phyloP scores from a whole-genome alignment of 1,139 yeast species.

The Protomyces inouyei region DNA sequence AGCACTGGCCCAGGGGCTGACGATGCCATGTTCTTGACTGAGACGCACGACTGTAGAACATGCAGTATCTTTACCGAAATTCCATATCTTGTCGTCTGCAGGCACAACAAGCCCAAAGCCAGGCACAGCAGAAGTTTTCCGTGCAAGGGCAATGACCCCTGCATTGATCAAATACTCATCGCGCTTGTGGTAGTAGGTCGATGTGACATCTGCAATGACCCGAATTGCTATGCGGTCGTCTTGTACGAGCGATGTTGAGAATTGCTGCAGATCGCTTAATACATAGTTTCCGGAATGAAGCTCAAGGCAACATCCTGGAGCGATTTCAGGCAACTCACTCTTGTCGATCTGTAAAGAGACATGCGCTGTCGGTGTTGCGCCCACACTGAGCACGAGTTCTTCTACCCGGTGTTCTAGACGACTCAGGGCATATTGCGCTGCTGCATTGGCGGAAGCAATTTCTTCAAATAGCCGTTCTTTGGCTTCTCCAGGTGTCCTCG shows the following conservation, averaged over 20 bases:
- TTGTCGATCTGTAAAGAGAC: constrained; percentile 44
- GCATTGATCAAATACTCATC: constrained; percentile 62
- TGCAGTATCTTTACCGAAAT: constrained; percentile 35
- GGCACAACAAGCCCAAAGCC: constrained; percentile 46
- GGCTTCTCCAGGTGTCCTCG: constrained; percentile 49
- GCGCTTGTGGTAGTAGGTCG: constrained; percentile 58
- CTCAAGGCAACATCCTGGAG: constrained; percentile 53
- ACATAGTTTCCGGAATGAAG: constrained; percentile 77
- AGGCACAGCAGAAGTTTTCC: constrained; percentile 52
- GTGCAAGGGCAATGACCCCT: constrained; percentile 65
- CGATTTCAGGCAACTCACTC: constrained; percentile 35
- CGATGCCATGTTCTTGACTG: constrained; percentile 31
- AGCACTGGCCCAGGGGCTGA: not conserved
- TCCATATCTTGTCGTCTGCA: constrained; percentile 38
- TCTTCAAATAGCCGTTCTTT: constrained; percentile 51
- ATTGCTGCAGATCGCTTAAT: constrained; percentile 69
- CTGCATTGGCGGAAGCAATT: constrained; percentile 52
- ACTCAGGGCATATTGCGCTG: constrained; percentile 43
- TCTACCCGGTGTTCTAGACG: constrained; percentile 7
- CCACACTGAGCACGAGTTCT: constrained; percentile 52
- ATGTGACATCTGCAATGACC: constrained; percentile 60
- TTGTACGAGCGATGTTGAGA: constrained; percentile 57
- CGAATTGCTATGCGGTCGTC: constrained; percentile 50
- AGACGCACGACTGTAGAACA: constrained; percentile 3
- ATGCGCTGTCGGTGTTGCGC: constrained; percentile 80